phyloP scores from a whole-genome alignment of 352 stramenopile species.

The Phytophthora ohioensis region DNA sequence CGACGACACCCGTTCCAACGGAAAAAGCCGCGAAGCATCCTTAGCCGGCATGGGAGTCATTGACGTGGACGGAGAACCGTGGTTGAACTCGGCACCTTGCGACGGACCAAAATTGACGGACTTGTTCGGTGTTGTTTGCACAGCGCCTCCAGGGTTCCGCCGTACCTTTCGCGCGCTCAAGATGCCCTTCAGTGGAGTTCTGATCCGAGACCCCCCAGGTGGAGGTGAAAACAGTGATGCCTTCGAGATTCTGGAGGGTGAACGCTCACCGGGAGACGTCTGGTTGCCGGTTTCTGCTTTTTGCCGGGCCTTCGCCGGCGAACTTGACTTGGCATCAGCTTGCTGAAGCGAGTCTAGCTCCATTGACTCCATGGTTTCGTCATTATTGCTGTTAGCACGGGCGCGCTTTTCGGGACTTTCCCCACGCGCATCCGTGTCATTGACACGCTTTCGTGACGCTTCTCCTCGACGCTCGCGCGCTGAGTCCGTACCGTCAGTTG shows the following conservation, averaged over 20 bases:
- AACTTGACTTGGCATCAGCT: constrained; percentile 2
- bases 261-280: constrained; percentile 7
- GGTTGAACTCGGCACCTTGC: constrained; percentile 82
- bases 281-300: constrained; percentile 5
- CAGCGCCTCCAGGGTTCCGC: constrained; percentile 11
- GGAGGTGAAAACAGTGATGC: constrained; percentile 37
- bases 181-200: constrained; percentile 76
- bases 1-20: constrained; percentile 50
- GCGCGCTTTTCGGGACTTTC: constrained; percentile 29
- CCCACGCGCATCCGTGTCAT: constrained; percentile 22
- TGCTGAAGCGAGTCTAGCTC: constrained; percentile 21
- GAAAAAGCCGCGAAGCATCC: constrained; percentile 71
- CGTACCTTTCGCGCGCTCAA: constrained; percentile 76
- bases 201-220: constrained; percentile 25
- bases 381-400: not conserved
- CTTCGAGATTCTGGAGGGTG: constrained; percentile 15
- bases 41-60: constrained; percentile 85
- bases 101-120: constrained; percentile 86
- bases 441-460: constrained; percentile 41
- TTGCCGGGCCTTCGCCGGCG: constrained; percentile 5
- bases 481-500: constrained; percentile 11
- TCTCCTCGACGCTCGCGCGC: constrained; percentile 11
- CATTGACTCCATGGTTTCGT: constrained; percentile 33
- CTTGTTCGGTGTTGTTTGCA: constrained; percentile 77
- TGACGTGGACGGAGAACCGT: constrained; percentile 82